A percentile compares a stretch with the other conserved stretches of the same genome.
Conservation (phyloP, 495 filamentous ascomycete species). For the Penicillium antarcticum region DNA sequence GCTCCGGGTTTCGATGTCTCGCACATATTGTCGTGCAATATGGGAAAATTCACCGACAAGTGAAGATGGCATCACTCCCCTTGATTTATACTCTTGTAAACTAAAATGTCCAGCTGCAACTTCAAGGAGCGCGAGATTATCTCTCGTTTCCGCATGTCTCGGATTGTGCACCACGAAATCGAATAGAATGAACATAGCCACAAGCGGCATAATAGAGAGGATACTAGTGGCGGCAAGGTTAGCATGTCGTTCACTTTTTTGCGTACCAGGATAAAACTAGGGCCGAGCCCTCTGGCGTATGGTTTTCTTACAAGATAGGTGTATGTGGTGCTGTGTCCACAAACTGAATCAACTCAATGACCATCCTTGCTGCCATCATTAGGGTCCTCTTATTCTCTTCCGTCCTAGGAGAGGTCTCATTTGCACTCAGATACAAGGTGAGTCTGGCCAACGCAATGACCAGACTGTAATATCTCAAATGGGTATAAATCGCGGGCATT, state of each 20-base stretch:
- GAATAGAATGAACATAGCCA: conserved; percentile 37
- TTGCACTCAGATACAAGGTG: conserved; percentile 11
- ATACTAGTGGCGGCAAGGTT: background rate
- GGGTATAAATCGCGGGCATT: background rate
- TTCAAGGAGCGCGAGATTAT: conserved; percentile 30
- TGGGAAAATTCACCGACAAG: too few relatives aligned
- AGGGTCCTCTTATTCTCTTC: conserved; percentile 22
- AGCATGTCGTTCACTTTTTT: too few relatives aligned
- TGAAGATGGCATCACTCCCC: conserved; percentile 1
- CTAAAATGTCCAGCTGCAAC: conserved; percentile 31
- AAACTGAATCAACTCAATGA: conserved; percentile 30
- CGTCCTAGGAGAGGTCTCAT: conserved; percentile 2
- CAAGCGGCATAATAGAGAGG: conserved; percentile 26
- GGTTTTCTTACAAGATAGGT: conserved; percentile 25
- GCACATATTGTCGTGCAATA: too few relatives aligned
- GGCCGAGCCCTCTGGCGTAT: too few relatives aligned
- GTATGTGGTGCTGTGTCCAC: conserved; percentile 29
- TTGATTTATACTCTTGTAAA: conserved; percentile 26
- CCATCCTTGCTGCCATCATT: conserved; percentile 17
- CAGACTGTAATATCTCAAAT: background rate
- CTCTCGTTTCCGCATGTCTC: conserved; percentile 28
- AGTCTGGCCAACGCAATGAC: background rate
- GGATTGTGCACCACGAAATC: conserved; percentile 41
- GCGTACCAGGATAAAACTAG: too few relatives aligned
- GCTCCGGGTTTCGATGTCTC: too few relatives aligned